Conservation (phyloP, 371 early-diverging fungal species). For the Massospora cicadina region DNA sequence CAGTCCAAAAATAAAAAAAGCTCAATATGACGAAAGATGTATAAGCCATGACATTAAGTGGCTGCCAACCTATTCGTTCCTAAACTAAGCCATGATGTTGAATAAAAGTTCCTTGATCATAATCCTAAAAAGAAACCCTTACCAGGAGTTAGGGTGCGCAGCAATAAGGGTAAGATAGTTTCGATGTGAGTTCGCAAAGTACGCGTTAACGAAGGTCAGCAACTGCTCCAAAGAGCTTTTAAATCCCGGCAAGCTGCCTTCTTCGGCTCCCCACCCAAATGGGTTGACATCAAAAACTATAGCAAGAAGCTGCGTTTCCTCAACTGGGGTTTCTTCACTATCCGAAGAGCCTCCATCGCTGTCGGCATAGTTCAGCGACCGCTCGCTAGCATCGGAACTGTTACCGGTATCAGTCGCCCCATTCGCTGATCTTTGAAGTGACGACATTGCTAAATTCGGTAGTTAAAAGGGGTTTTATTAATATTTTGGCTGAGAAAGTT, state of each 20-base stretch:
- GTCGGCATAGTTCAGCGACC: background rate
- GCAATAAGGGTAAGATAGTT: slow-evolving; percentile 7
- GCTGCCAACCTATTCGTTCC: too few species aligned
- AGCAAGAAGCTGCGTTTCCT: background rate
- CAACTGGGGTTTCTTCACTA: background rate
- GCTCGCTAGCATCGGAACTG: background rate
- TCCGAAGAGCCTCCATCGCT: background rate
- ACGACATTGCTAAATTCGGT: too few species aligned
- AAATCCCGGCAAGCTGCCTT: background rate
- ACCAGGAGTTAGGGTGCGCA: slow-evolving; percentile 7
- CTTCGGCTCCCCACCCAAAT: background rate
- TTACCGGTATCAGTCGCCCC: background rate
- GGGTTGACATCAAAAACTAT: slow-evolving; percentile 9
- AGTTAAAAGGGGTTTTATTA: too few species aligned
- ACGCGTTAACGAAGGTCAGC: slow-evolving; percentile 5
- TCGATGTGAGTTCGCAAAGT: background rate
- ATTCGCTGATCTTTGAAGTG: background rate
- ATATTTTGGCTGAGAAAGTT: too few species aligned
- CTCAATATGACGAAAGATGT: too few species aligned
- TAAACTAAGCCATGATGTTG: too few species aligned
- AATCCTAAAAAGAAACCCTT: background rate
- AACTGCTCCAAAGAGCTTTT: slow-evolving; percentile 6
- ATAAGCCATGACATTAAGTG: too few species aligned
- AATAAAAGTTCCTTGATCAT: too few species aligned
- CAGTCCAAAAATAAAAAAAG: too few species aligned